phyloP scores from a whole-genome alignment of 805 yeast species.

The Torulaspora gathmanii region DNA sequence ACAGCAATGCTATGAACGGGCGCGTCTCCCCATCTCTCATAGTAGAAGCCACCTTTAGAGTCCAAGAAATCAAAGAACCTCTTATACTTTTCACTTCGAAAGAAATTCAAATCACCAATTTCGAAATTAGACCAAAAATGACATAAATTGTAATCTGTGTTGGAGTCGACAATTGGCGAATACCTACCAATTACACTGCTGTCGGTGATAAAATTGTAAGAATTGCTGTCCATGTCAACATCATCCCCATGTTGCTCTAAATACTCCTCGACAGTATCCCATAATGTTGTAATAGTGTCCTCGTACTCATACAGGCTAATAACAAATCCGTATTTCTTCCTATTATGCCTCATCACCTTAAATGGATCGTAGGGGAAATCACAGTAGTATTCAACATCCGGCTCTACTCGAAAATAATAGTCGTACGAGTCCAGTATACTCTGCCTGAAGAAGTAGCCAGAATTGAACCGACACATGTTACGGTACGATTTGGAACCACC shows the following conservation, averaged over 20 bases:
- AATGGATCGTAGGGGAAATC: conserved; percentile 85
- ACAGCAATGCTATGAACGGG: conserved; percentile 79
- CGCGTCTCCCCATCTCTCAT: conserved; percentile 95
- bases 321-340: conserved; percentile 83
- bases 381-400: conserved; percentile 82
- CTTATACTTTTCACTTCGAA: conserved; percentile 58
- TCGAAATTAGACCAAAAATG: conserved; percentile 90
- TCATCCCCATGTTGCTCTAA: conserved; percentile 50
- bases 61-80: conserved; percentile 62
- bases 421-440: conserved; percentile 66
- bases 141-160: conserved; percentile 66
- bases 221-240: conserved; percentile 37
- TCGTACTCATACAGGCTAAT: conserved; percentile 76
- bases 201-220: conserved; percentile 45
- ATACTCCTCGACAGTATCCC: conserved; percentile 67
- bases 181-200: conserved; percentile 42
- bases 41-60: conserved; percentile 68
- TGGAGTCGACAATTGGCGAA: conserved; percentile 43
- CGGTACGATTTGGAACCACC: conserved; percentile 67
- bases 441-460: conserved; percentile 85
- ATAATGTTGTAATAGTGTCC: conserved; percentile 81
- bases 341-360: conserved; percentile 65
- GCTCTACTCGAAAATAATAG: conserved; percentile 94
- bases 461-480: conserved; percentile 93
- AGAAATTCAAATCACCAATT: conserved; percentile 65